Conservation (phyloP, 108 stramenopile genomes). For the Nitzschia putrida region DNA sequence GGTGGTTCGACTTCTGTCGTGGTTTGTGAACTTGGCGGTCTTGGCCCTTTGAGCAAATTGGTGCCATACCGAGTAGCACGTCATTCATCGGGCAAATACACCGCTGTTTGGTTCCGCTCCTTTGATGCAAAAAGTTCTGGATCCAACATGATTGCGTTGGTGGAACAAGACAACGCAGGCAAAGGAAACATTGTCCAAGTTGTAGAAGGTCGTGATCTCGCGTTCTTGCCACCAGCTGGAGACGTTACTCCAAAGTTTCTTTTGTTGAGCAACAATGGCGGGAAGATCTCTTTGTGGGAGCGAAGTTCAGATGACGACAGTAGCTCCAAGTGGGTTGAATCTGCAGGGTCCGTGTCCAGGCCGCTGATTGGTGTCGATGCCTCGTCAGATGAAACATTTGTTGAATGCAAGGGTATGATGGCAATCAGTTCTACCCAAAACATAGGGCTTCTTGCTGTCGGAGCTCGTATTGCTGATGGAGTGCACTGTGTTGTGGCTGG, state of each 20-base stretch:
- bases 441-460: conserved; percentile 46
- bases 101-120: conserved; percentile 27
- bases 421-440: conserved; percentile 32
- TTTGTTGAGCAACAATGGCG: conserved; percentile 57
- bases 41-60: conserved; percentile 47
- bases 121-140: not conserved
- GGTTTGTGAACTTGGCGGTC: conserved; percentile 69
- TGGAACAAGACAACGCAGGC: conserved; percentile 12
- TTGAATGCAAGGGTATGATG: conserved; percentile 63
- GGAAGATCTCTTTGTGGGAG: conserved; percentile 30
- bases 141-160: conserved; percentile 22
- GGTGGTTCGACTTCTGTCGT: conserved; percentile 59
- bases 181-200: conserved; percentile 23
- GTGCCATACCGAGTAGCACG: conserved; percentile 62
- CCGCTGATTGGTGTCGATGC: conserved; percentile 48
- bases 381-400: conserved; percentile 28
- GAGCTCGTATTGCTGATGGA: conserved; percentile 42
- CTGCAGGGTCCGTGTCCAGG: conserved; percentile 35
- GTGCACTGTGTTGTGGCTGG: conserved; percentile 54
- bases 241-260: conserved; percentile 55
- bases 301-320: not conserved
- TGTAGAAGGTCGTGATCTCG: conserved; percentile 60
- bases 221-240: conserved; percentile 53
- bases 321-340: conserved; percentile 14
- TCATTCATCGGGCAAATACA: conserved; percentile 10